Conservation (phyloP, 805 yeast genomes). For the Candida sakaeoensis region DNA sequence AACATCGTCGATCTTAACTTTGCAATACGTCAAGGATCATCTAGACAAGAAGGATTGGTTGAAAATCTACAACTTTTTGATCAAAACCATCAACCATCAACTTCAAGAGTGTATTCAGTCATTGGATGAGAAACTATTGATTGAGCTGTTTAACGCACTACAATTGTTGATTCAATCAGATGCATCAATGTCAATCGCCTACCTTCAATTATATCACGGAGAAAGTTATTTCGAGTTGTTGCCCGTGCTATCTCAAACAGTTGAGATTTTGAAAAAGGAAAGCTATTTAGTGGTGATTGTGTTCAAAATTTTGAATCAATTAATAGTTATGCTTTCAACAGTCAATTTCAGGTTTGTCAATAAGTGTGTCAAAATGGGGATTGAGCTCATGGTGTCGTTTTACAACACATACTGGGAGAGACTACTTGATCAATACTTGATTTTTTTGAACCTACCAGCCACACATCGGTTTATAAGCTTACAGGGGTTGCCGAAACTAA, state of each 20-base stretch:
- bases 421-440: conserved; percentile 39
- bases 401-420: conserved; percentile 39
- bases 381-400: conserved; percentile 31
- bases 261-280: conserved; percentile 20
- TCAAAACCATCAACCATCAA: conserved; percentile 9
- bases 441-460: conserved; percentile 43
- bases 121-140: conserved; percentile 18
- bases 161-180: conserved; percentile 22
- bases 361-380: conserved; percentile 35
- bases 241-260: conserved; percentile 15
- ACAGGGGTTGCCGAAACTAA: conserved; percentile 19
- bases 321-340: conserved; percentile 40
- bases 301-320: conserved; percentile 44
- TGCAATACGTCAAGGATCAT: conserved; percentile 29
- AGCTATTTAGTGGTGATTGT: conserved; percentile 18
- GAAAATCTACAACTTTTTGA: conserved; percentile 19
- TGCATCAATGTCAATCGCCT: conserved; percentile 14
- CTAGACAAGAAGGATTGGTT: conserved; percentile 27
- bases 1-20: conserved; percentile 17
- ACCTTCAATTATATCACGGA: conserved; percentile 16
- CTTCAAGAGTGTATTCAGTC: background rate
- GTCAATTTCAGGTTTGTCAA: conserved; percentile 35
- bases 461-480: conserved; percentile 34
- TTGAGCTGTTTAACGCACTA: conserved; percentile 18
- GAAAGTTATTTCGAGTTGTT: conserved; percentile 18